Conservation (phyloP, 106 monocot species). For the Allium sativum region DNA sequence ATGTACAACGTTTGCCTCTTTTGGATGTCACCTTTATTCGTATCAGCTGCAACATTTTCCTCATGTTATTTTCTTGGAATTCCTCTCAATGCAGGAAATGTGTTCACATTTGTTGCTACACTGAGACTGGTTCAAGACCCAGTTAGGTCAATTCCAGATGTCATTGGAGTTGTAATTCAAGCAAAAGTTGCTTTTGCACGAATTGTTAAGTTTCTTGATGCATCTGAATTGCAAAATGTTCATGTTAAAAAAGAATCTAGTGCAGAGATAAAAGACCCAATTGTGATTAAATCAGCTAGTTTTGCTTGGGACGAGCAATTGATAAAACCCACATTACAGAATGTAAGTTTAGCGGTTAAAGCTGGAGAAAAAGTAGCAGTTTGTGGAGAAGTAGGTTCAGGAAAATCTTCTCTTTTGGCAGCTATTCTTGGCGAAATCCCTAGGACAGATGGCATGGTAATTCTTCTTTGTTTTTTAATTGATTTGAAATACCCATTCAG, state of each 20-base stretch:
- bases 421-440: slow-evolving; percentile 83
- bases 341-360: slow-evolving; percentile 43
- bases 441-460: slow-evolving; percentile 44
- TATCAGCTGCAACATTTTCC: slow-evolving; percentile 68
- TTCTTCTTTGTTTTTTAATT: too few relatives aligned
- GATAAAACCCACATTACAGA: slow-evolving; percentile 35
- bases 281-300: slow-evolving; percentile 38
- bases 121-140: slow-evolving; percentile 84
- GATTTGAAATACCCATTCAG: too few relatives aligned
- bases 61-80: slow-evolving; percentile 71
- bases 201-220: slow-evolving; percentile 59
- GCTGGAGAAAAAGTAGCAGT: slow-evolving; percentile 71
- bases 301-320: slow-evolving; percentile 69
- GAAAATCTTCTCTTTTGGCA: slow-evolving; percentile 81
- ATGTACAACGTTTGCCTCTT: slow-evolving; percentile 60
- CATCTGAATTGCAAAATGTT: slow-evolving; percentile 39
- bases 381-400: slow-evolving; percentile 92
- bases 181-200: slow-evolving; percentile 79
- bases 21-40: slow-evolving; percentile 71
- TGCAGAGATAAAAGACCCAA: slow-evolving; percentile 6
- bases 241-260: slow-evolving; percentile 11
- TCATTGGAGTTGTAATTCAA: slow-evolving; percentile 76
- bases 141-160: slow-evolving; percentile 78
- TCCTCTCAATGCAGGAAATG: slow-evolving; percentile 70
- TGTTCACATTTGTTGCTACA: slow-evolving; percentile 91